Evolutionary conservation across 495 filamentous ascomycete species (phyloP).

Genomic region (Neurospora sp.): DNA sequence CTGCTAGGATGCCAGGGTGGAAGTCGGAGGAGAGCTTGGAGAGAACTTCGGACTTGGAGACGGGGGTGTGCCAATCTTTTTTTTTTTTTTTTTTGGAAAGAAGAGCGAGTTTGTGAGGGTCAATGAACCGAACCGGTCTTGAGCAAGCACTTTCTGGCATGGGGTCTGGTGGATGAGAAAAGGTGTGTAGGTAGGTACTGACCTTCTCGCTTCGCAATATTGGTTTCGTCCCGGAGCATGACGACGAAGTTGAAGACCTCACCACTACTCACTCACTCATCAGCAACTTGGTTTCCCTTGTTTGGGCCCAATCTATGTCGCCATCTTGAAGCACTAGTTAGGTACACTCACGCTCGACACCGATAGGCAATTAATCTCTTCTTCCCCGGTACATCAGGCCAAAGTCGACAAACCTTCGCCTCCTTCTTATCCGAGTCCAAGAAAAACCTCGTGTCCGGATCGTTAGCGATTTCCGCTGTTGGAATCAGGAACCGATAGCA

Average conservation of each 20-base stretch:
- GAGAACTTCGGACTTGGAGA: conserved; percentile 16
- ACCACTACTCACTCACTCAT: conserved; percentile 6
- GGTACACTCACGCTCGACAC: conserved; percentile 24
- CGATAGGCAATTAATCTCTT: conserved; percentile 34
- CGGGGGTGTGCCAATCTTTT: conserved; percentile 17
- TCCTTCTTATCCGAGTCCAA: conserved; percentile 16
- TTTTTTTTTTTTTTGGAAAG: no score
- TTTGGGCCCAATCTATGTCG: no score
- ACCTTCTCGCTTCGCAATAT: not conserved
- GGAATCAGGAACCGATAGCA: conserved; percentile 38
- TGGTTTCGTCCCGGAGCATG: conserved; percentile 1
- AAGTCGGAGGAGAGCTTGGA: conserved; percentile 10
- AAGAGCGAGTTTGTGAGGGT: not conserved
- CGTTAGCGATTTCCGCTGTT: conserved; percentile 19
- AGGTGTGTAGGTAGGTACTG: not conserved
- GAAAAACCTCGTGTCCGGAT: conserved; percentile 23
- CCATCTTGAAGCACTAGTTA: no score
- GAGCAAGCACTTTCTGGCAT: not conserved
- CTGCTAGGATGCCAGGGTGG: conserved; percentile 7
- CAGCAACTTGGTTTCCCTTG: not conserved
- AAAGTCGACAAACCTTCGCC: conserved; percentile 18
- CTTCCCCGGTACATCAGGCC: conserved; percentile 10
- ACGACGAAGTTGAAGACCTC: conserved; percentile 31
- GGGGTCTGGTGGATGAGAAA: not conserved
- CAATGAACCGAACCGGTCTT: not conserved